Conservation (phyloP, 805 yeast genomes). For the Metschnikowia gruessii region DNA sequence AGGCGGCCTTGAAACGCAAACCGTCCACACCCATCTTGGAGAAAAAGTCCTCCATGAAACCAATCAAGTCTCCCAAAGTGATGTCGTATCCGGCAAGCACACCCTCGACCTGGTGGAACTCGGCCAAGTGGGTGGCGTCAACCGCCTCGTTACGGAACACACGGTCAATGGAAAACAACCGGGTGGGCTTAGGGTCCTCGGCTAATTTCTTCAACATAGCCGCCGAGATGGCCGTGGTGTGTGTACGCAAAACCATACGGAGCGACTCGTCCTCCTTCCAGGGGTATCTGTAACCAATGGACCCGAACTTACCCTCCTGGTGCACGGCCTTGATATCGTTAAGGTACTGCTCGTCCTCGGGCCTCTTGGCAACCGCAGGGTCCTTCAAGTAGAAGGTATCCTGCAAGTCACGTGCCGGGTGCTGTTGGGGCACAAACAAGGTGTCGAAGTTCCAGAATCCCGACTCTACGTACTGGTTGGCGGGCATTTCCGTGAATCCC, state of each 20-base stretch:
- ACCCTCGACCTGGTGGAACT: slow-evolving; percentile 99
- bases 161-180: slow-evolving; percentile 94
- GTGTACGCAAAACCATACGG: slow-evolving; percentile 92
- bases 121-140: slow-evolving; percentile 98
- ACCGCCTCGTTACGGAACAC: slow-evolving; percentile 99
- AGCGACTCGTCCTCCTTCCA: slow-evolving; percentile 92
- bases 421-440: slow-evolving; percentile 96
- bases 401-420: slow-evolving; percentile 98
- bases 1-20: slow-evolving; percentile 96
- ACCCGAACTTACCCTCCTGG: slow-evolving; percentile 85
- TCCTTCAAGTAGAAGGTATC: slow-evolving; percentile 97
- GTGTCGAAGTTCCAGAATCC: slow-evolving; percentile 99
- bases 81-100: slow-evolving; percentile 94
- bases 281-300: slow-evolving; percentile 97
- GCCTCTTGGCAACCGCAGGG: slow-evolving; percentile 76
- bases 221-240: slow-evolving; percentile 93
- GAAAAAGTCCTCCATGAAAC: slow-evolving; percentile 97
- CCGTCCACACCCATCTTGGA: slow-evolving; percentile 95
- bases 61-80: slow-evolving; percentile 93
- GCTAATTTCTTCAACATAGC: slow-evolving; percentile 86
- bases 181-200: slow-evolving; percentile 79
- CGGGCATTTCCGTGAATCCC: slow-evolving; percentile 99
- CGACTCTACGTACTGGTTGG: slow-evolving; percentile 95
- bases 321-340: slow-evolving; percentile 79
- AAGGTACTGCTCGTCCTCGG: slow-evolving; percentile 78